Evolutionary conservation across 768 basidiomycete species (phyloP).

Genomic region (Saitozyma sp.): DNA sequence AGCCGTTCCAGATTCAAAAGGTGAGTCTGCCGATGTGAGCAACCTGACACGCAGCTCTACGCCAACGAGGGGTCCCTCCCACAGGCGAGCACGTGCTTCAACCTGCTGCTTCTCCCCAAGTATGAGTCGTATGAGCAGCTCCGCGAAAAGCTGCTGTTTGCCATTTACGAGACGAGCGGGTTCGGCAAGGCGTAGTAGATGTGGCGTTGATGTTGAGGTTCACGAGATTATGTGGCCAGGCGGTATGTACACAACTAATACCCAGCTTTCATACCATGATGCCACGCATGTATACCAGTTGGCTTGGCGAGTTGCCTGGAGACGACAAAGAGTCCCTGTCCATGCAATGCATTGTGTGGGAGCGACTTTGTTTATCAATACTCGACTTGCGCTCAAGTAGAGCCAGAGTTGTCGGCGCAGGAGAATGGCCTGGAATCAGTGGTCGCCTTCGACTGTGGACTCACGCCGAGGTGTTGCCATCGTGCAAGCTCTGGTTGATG

Average conservation of each 20-base stretch:
- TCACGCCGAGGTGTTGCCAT: slow-evolving; percentile 18
- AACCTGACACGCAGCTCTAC: slow-evolving; percentile 24
- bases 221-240: too few species aligned
- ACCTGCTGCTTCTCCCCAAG: slow-evolving; percentile 64
- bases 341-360: background rate
- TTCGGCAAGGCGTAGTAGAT: slow-evolving; percentile 72
- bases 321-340: background rate
- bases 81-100: slow-evolving; percentile 50
- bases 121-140: slow-evolving; percentile 97
- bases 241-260: too few species aligned
- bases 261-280: too few species aligned
- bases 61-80: slow-evolving; percentile 33
- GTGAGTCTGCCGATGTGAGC: too few species aligned
- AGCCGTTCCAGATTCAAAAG: slow-evolving; percentile 92
- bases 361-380: background rate
- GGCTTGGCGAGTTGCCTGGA: too few species aligned
- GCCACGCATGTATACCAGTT: too few species aligned
- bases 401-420: slow-evolving; percentile 29
- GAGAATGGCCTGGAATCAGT: slow-evolving; percentile 24
- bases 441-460: background rate
- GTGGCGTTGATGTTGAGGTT: background rate
- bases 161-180: slow-evolving; percentile 94
- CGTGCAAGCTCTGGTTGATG: slow-evolving; percentile 15
- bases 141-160: slow-evolving; percentile 80
- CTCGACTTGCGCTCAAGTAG: background rate